These are phyloP conservation scores for Metschnikowia gruessii DNA, from an alignment of 805 yeast species.

Conservation along the genomic window DNA sequence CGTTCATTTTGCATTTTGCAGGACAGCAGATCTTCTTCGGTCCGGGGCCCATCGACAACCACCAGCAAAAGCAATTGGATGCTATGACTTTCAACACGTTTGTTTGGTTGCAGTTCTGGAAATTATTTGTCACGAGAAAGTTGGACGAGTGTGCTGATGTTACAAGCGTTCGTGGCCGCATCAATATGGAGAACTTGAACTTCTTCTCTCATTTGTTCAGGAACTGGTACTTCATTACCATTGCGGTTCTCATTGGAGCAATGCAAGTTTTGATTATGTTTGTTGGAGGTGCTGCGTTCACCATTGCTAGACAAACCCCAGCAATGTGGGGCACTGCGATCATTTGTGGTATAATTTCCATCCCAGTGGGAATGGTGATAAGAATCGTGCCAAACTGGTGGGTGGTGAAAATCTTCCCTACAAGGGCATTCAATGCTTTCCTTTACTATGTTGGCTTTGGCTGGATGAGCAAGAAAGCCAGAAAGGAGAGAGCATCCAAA, in stretches of 20 bases:
- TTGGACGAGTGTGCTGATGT: conserved; percentile 83
- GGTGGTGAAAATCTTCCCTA: conserved; percentile 66
- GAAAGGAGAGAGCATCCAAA: conserved; percentile 13
- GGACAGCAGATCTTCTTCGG: conserved; percentile 61
- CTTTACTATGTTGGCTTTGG: conserved; percentile 38
- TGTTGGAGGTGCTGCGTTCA: conserved; percentile 95
- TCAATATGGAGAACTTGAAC: conserved; percentile 65
- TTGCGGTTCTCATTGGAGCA: conserved; percentile 72
- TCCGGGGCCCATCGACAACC: conserved; percentile 30
- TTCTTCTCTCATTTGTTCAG: conserved; percentile 78
- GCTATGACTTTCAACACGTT: conserved; percentile 93
- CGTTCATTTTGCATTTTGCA: conserved; percentile 78
- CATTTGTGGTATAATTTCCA: conserved; percentile 71
- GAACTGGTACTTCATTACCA: conserved; percentile 76
- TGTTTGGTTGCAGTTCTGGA: conserved; percentile 97
- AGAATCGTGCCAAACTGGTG: conserved; percentile 82
- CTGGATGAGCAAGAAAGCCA: conserved; percentile 32
- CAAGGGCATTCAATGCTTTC: conserved; percentile 43
- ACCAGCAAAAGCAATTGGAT: conserved; percentile 56
- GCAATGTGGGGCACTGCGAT: conserved; percentile 90
- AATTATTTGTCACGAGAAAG: conserved; percentile 85
- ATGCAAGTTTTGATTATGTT: conserved; percentile 89
- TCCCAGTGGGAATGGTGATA: conserved; percentile 76
- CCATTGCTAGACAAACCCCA: conserved; percentile 73
- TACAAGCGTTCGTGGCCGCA: conserved; percentile 52